Conservation (phyloP, 768 basidiomycete species). For the Trametes gibbosa region DNA sequence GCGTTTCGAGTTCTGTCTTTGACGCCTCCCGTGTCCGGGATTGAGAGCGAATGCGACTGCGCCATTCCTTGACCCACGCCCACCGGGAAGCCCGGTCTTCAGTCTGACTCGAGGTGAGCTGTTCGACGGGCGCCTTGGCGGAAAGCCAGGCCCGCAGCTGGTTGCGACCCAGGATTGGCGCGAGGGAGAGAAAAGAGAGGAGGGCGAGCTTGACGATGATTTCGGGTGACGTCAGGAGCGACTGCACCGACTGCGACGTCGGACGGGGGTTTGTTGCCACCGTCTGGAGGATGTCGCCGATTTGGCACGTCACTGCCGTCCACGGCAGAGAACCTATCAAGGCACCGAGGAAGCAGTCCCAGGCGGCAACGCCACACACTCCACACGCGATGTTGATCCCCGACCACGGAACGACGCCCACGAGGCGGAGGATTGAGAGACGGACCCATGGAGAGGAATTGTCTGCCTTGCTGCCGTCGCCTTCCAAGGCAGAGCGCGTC, state of each 20-base stretch:
- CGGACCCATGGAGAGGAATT: conserved; percentile 67
- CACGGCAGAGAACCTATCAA: conserved; percentile 86
- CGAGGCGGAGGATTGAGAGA: conserved; percentile 80
- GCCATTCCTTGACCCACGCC: conserved; percentile 71
- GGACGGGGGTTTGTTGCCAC: conserved; percentile 71
- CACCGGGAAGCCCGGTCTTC: conserved; percentile 47
- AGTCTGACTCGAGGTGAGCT: conserved; percentile 17
- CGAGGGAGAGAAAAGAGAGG: conserved; percentile 79
- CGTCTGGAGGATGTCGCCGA: conserved; percentile 85
- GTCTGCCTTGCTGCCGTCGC: conserved; percentile 45
- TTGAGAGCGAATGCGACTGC: conserved; percentile 54
- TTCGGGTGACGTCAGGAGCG: conserved; percentile 77
- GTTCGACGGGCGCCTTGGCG: conserved; percentile 16
- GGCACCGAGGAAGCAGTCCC: conserved; percentile 74
- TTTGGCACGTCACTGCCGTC: conserved; percentile 91
- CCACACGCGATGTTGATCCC: conserved; percentile 97
- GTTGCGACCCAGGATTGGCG: conserved; percentile 80
- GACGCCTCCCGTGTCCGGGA: conserved; percentile 46
- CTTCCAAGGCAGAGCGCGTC: conserved; percentile 78
- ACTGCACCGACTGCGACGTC: conserved; percentile 76
- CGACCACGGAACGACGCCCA: conserved; percentile 95
- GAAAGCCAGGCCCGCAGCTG: conserved; percentile 58
- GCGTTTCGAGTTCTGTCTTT: conserved; percentile 45
- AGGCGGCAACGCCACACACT: conserved; percentile 75
- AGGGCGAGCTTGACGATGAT: conserved; percentile 82